phyloP scores from a whole-genome alignment of 1,284 basidiomycete species.

The Pascua sp. region DNA sequence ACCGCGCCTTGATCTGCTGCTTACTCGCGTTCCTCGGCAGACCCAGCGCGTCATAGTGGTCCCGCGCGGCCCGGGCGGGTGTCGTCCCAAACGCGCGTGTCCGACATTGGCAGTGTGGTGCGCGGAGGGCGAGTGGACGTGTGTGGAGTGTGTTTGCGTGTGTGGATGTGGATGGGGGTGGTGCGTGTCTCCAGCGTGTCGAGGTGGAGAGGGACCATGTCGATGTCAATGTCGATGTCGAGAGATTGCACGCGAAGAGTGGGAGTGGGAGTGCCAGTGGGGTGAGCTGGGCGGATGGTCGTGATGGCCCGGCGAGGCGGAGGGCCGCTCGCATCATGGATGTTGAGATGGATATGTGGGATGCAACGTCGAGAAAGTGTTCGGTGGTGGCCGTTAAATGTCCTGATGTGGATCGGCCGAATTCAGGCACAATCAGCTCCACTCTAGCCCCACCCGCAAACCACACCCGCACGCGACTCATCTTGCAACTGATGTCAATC shows the following conservation, averaged over 20 bases:
- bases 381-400: no score
- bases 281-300: no score
- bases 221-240: not conserved
- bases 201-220: not conserved
- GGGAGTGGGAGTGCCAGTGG: no score
- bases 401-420: no score
- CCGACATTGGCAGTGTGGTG: not conserved
- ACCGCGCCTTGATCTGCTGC: conserved; percentile 50
- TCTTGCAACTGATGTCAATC: not conserved
- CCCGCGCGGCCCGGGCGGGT: conserved; percentile 35
- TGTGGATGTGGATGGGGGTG: not conserved
- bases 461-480: not conserved
- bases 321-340: no score
- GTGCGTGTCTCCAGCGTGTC: no score
- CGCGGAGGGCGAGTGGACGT: not conserved
- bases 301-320: no score
- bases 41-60: conserved; percentile 46
- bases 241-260: not conserved
- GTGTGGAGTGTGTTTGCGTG: no score
- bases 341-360: no score
- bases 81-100: not conserved
- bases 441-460: no score
- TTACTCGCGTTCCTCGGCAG: conserved; percentile 42
- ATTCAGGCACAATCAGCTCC: no score
- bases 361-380: no score